Evolutionary conservation across 768 basidiomycete genomes (phyloP), one percentile per base, ranked within the genome.

Genomic region (Thelephora ganbajun): DNA sequence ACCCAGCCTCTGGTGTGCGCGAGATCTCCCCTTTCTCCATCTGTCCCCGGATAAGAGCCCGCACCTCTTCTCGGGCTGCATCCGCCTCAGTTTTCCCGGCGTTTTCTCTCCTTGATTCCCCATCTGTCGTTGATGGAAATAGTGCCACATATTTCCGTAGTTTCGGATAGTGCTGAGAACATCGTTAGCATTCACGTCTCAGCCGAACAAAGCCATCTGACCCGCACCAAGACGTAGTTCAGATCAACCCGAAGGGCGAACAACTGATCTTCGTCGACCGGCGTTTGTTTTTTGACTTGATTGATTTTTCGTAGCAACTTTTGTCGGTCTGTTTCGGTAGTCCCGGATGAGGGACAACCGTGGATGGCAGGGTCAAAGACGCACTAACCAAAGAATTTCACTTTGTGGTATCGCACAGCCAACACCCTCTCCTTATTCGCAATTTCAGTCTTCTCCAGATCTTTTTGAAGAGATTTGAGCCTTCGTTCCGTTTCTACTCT

Each of bases 121-220:
- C 33, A 11, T 48, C 52, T 37, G 23, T 63, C 56, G 79, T 78
- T 0, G 83, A 76, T 5, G 92, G 89, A 61, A 91, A 93, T 22
- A 97, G 71, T 1, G 91, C 87, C 26, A 96, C 77, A 60, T 97
- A 96, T 67, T 89, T 93, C 58, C 80, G 76, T 11, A 73, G 68
- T 62, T 85, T 90, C 5, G 88, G 88, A 61, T 83, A 91, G 61
- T 89, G 77, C 87, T 90, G 51, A 13, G 20, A 46, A 12, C 6
- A n/a, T 7, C n/a, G 33, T 20, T 26, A 57, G 18, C 54, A 49
- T 42, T 12, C 33, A 16, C n/a, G 23, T 34, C 36, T 35, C 20
- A 12, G 33, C 11, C 11, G n/a, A 33, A 34, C 45, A 23, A 19
- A 12, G 13, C 35, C 13, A n/a, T n/a, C n/a, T n/a, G 53, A 64